Conservation (phyloP, 306 rosid species). For the Luffa acutangula region DNA sequence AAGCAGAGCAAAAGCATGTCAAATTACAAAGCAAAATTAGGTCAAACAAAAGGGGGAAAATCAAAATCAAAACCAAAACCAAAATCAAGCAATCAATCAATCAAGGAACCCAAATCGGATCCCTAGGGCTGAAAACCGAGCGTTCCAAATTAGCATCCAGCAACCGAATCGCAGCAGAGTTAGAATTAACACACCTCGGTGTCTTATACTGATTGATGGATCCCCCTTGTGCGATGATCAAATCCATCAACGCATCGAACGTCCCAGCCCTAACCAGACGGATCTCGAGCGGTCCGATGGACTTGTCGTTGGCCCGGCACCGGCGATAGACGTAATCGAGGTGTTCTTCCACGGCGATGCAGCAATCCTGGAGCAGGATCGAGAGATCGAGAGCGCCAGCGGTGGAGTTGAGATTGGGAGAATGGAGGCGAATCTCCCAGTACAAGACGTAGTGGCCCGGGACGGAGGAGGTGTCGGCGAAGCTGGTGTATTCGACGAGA, state of each 20-base stretch:
- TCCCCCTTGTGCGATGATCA: constrained; percentile 56
- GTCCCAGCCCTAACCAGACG: constrained; percentile 76
- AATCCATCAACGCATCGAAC: constrained; percentile 72
- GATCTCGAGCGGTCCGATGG: constrained; percentile 73
- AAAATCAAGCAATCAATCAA: too few relatives aligned
- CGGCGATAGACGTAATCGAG: constrained; percentile 60
- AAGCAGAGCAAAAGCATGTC: too few relatives aligned
- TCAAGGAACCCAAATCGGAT: constrained; percentile 53
- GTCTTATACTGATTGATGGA: constrained; percentile 93
- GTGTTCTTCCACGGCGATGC: constrained; percentile 69
- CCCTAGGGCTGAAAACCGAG: constrained; percentile 61
- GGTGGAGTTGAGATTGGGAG: constrained; percentile 8
- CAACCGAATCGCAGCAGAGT: constrained; percentile 40
- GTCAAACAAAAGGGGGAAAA: too few relatives aligned
- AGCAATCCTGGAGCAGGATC: constrained; percentile 57
- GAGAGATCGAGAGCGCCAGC: constrained; percentile 9
- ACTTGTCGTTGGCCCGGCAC: constrained; percentile 55
- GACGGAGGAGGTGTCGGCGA: constrained; percentile 45
- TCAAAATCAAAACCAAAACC: too few relatives aligned
- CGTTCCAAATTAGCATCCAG: constrained; percentile 50
- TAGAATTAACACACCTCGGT: constrained; percentile 72
- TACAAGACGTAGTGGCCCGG: constrained; percentile 83
- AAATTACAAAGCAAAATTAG: too few relatives aligned
- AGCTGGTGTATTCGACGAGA: constrained; percentile 77
- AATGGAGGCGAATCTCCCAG: constrained; percentile 56